A percentile compares a stretch with the other conserved stretches of the same genome.
Evolutionary conservation across 305 asterid species (phyloP).

Genomic region (Caryopteris hybrid): DNA sequence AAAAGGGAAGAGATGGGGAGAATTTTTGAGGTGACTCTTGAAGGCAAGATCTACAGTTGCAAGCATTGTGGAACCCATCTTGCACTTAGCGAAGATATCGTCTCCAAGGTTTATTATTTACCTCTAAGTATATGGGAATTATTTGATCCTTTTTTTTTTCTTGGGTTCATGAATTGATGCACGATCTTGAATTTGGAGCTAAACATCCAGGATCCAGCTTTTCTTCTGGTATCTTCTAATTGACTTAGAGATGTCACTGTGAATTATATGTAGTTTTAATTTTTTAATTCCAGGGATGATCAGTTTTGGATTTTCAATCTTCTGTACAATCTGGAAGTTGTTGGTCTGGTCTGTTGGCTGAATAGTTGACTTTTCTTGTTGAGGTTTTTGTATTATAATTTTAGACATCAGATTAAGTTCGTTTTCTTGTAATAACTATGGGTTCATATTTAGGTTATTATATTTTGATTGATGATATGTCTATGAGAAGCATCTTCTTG

Average conservation of each 20-base stretch:
- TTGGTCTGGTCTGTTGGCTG: constrained; percentile 3
- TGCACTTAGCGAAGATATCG: constrained; percentile 61
- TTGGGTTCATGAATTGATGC: background rate
- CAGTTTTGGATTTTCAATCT: background rate
- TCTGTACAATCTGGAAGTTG: background rate
- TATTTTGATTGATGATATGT: constrained; percentile 3
- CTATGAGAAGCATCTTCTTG: background rate
- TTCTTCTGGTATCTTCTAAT: background rate
- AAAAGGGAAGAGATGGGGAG: constrained; percentile 56
- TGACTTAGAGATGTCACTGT: background rate
- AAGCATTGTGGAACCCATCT: constrained; percentile 91
- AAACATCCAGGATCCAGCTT: background rate
- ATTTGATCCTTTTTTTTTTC: background rate
- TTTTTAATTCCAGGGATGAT: background rate
- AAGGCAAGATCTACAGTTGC: constrained; percentile 89
- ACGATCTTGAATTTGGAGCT: constrained; percentile 2
- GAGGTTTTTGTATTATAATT: background rate
- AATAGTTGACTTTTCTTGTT: constrained; percentile 25
- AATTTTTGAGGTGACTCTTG: constrained; percentile 62
- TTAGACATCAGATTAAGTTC: background rate
- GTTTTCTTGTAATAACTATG: too few species aligned
- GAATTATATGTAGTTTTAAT: background rate
- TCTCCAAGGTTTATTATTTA: constrained; percentile 57
- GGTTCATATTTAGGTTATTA: background rate
- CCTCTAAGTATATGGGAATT: constrained; percentile 1